These are phyloP conservation scores for Keqinozyma sinolaborantium DNA, from an alignment of 1,139 yeast genomes.

Conservation along the genomic window DNA sequence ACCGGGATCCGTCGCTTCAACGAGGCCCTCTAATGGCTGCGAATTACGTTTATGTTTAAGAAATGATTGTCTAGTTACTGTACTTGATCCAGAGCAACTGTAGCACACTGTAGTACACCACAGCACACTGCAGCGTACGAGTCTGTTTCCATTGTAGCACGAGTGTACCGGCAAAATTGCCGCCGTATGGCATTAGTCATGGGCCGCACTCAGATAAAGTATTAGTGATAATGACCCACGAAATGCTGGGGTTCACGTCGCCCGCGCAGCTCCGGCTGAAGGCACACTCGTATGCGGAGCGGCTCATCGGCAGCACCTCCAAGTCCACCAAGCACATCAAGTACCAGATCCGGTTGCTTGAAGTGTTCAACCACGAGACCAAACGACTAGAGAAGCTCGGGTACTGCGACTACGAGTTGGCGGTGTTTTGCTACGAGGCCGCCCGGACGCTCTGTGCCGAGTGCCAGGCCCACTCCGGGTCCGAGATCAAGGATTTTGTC, in stretches of 20 bases:
- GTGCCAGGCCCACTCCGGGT: constrained; percentile 9
- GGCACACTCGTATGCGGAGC: constrained; percentile 1
- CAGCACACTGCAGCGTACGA: no score
- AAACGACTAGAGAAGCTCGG: constrained; percentile 22
- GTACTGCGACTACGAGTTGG: constrained; percentile 39
- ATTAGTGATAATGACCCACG: constrained; percentile 4
- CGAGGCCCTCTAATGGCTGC: constrained; percentile 4
- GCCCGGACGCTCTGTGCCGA: constrained; percentile 14
- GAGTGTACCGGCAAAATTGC: no score
- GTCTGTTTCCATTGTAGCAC: no score
- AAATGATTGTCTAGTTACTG: no score
- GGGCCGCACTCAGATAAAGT: no score
- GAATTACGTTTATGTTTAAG: no score
- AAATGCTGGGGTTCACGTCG: constrained; percentile 3
- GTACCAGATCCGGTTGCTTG: constrained; percentile 30
- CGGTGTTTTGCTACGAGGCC: constrained; percentile 24
- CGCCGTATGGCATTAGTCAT: no score
- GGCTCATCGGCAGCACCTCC: constrained; percentile 5
- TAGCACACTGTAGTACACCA: no score
- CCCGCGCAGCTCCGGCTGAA: constrained; percentile 1
- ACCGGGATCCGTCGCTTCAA: constrained; percentile 47
- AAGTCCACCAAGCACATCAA: constrained; percentile 17
- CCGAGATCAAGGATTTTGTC: constrained; percentile 17
- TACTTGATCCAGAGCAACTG: no score
- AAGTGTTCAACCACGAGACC: constrained; percentile 30